phyloP scores from a whole-genome alignment of 768 basidiomycete genomes.

The Xerocomus potaroensis region DNA sequence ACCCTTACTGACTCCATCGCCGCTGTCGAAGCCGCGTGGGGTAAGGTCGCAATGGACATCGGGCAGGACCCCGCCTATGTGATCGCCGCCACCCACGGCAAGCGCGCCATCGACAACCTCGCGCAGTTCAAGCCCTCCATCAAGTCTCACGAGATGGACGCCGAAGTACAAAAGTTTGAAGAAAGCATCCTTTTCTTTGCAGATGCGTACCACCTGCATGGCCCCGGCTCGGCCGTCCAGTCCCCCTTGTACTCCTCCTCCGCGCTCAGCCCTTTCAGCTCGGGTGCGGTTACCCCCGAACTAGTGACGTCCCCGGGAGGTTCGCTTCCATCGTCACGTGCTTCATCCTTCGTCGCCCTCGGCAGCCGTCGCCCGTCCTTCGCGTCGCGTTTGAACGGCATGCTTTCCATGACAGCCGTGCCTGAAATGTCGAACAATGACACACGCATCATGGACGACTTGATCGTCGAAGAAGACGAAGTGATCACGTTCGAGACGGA shows the following conservation, averaged over 20 bases:
- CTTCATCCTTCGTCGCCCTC: slow-evolving; percentile 36
- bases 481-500: slow-evolving; percentile 24
- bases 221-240: slow-evolving; percentile 32
- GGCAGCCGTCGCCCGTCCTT: slow-evolving; percentile 46
- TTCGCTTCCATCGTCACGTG: slow-evolving; percentile 42
- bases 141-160: slow-evolving; percentile 51
- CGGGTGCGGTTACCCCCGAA: slow-evolving; percentile 40
- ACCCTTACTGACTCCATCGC: slow-evolving; percentile 72
- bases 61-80: slow-evolving; percentile 63
- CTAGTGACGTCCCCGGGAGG: slow-evolving; percentile 31
- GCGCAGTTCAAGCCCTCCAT: slow-evolving; percentile 55
- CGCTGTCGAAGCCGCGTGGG: slow-evolving; percentile 74
- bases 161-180: slow-evolving; percentile 58
- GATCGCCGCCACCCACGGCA: slow-evolving; percentile 74
- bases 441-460: slow-evolving; percentile 24
- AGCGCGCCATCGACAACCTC: slow-evolving; percentile 74
- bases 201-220: slow-evolving; percentile 49
- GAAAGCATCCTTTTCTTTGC: slow-evolving; percentile 62
- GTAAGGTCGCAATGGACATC: slow-evolving; percentile 64
- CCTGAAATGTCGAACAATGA: slow-evolving; percentile 26
- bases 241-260: slow-evolving; percentile 17
- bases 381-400: slow-evolving; percentile 36
- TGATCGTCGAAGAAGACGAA: slow-evolving; percentile 34
- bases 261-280: slow-evolving; percentile 21
- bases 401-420: slow-evolving; percentile 36